Percentiles rank a stretch among this genome's conserved stretches.
These are phyloP conservation scores for Yamadazyma tumulicola DNA, from an alignment of 805 yeast genomes.

Conservation along the genomic window DNA sequence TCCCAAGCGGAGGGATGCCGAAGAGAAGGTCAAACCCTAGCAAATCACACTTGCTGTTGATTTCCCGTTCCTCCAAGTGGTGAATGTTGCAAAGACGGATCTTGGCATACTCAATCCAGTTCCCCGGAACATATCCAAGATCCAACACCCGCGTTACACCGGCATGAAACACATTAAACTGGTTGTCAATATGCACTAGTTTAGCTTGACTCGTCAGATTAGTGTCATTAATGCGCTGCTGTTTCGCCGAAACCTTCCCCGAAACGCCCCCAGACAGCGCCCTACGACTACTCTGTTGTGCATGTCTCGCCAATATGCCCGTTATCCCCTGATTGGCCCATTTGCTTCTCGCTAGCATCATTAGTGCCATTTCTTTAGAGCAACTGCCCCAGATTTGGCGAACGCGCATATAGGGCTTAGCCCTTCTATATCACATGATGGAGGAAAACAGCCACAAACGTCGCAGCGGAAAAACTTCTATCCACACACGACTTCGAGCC, in stretches of 20 bases:
- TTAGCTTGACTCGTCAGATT: slow-evolving; percentile 23
- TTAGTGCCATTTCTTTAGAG: no score
- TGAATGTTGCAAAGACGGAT: slow-evolving; percentile 26
- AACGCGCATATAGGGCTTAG: no score
- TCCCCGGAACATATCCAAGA: slow-evolving; percentile 41
- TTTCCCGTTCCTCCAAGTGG: slow-evolving; percentile 19
- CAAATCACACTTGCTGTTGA: slow-evolving; percentile 29
- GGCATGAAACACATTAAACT: slow-evolving; percentile 23
- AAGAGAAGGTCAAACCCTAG: slow-evolving; percentile 60
- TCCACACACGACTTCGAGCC: no score
- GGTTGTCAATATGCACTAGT: slow-evolving; percentile 25
- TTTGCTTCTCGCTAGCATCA: no score
- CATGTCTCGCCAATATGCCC: slow-evolving; percentile 1
- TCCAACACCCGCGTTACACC: slow-evolving; percentile 32
- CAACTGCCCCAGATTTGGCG: slow-evolving; percentile 4
- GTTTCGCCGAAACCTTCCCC: slow-evolving; percentile 14
- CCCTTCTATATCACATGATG: no score
- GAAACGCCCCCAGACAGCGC: neutral
- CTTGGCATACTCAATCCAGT: slow-evolving; percentile 34
- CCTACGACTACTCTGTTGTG: neutral
- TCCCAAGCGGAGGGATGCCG: slow-evolving; percentile 76
- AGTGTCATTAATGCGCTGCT: slow-evolving; percentile 21
- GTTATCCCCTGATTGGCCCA: no score
- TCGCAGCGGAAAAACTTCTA: no score
- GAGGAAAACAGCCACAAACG: no score